A percentile compares a stretch with the other conserved stretches of the same genome.
phyloP scores from a whole-genome alignment of 805 yeast species.

The Cyberlindnera japonica region DNA sequence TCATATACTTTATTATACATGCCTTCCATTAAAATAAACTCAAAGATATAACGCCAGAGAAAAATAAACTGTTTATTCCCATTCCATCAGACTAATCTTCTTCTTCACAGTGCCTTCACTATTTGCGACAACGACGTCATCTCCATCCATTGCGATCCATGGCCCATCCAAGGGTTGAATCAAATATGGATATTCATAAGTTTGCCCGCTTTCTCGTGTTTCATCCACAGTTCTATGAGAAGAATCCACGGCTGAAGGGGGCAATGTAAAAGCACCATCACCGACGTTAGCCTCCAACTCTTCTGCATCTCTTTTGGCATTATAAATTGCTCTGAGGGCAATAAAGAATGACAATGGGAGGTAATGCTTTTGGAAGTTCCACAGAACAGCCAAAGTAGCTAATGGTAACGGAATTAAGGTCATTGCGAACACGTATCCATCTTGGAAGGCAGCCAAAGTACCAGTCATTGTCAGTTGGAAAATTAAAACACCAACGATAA shows the following conservation, averaged over 20 bases:
- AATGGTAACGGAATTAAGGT: constrained; percentile 75
- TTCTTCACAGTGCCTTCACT: constrained; percentile 37
- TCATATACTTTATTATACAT: too few relatives aligned
- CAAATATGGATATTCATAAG: constrained; percentile 75
- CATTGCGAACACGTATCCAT: constrained; percentile 72
- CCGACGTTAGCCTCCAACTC: constrained; percentile 22
- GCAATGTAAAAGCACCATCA: constrained; percentile 21
- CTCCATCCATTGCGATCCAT: constrained; percentile 66
- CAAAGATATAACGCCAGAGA: not conserved
- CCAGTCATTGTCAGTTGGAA: constrained; percentile 95
- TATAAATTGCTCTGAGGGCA: constrained; percentile 75
- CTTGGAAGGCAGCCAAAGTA: constrained; percentile 69
- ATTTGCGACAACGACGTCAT: constrained; percentile 47
- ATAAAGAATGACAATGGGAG: constrained; percentile 80
- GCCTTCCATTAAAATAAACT: too few relatives aligned
- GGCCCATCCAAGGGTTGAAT: constrained; percentile 79
- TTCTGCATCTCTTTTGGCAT: constrained; percentile 35
- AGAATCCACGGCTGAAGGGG: constrained; percentile 12
- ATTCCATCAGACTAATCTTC: constrained; percentile 36
- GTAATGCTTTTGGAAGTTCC: constrained; percentile 79
- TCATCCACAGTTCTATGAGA: constrained; percentile 66
- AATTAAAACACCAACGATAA: constrained; percentile 72
- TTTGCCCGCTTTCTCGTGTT: constrained; percentile 63
- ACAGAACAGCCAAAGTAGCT: constrained; percentile 58
- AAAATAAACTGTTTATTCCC: too few relatives aligned